Percentiles rank a stretch among this genome's conserved stretches.
Evolutionary conservation across 495 filamentous ascomycete genomes (phyloP).

Genomic region (Talaromyces nanjingensis): DNA sequence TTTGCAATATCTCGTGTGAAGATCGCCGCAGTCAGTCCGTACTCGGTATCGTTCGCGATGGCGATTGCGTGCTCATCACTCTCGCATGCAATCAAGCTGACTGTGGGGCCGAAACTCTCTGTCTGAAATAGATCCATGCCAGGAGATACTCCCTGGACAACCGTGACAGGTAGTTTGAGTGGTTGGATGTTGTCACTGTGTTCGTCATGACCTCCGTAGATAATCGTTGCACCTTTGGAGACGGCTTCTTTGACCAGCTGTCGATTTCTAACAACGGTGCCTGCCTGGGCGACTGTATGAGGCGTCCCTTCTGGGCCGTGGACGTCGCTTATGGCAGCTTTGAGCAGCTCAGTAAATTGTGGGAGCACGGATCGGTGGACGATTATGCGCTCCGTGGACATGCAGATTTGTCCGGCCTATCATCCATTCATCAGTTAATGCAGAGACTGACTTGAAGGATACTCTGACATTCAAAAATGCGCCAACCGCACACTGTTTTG

Average conservation of each 20-base stretch:
- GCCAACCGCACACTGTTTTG: slow-evolving; percentile 40
- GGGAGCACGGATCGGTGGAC: slow-evolving; percentile 49
- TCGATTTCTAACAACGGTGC: no score
- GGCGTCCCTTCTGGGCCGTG: slow-evolving; percentile 26
- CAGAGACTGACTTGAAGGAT: no score
- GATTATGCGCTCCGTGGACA: slow-evolving; percentile 84
- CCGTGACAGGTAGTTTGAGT: slow-evolving; percentile 40
- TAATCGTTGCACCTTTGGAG: background rate
- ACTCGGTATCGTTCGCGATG: slow-evolving; percentile 46
- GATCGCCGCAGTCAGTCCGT: slow-evolving; percentile 41
- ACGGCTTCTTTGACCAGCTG: background rate
- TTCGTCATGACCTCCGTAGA: background rate
- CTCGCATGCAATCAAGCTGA: slow-evolving; percentile 43
- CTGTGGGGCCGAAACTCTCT: slow-evolving; percentile 79
- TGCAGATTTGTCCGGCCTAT: slow-evolving; percentile 77
- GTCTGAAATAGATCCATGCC: slow-evolving; percentile 78
- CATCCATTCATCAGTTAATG: background rate
- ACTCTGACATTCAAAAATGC: slow-evolving; percentile 39
- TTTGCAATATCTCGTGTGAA: slow-evolving; percentile 42
- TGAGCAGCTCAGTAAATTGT: slow-evolving; percentile 39
- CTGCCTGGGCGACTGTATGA: background rate
- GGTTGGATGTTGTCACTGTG: background rate
- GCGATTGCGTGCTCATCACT: slow-evolving; percentile 41
- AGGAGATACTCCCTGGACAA: slow-evolving; percentile 47
- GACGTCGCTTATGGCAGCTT: slow-evolving; percentile 50